These are phyloP conservation scores for Trichoderma polysporum DNA, from an alignment of 2,329 filamentous ascomycete genomes.

Conservation along the genomic window DNA sequence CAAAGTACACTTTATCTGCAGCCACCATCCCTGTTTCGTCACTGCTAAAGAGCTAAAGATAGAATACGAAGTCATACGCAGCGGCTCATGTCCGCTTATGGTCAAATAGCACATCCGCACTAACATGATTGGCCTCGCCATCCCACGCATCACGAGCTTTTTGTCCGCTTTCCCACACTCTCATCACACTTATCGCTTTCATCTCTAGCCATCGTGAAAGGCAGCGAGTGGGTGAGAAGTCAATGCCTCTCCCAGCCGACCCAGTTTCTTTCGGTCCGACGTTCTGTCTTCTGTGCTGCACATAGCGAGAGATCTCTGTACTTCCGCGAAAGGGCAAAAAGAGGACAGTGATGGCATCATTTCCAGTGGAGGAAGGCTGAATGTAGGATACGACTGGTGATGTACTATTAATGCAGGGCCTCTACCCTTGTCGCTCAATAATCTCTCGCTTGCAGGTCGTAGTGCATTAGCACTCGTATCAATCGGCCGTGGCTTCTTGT, in stretches of 20 bases:
- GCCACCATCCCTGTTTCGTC: background rate
- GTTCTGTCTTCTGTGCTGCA: background rate
- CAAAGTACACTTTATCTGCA: background rate
- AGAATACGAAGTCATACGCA: slow-evolving; percentile 13
- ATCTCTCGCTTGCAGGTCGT: background rate
- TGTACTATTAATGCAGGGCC: background rate
- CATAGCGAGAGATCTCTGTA: background rate
- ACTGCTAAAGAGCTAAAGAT: slow-evolving; percentile 18
- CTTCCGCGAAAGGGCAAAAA: background rate
- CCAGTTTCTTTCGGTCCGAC: background rate
- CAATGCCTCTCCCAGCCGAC: background rate
- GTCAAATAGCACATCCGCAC: background rate
- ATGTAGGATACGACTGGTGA: background rate
- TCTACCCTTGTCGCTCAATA: background rate
- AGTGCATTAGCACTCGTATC: background rate
- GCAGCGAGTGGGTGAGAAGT: background rate
- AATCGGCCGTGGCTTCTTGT: background rate
- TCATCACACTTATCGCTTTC: background rate
- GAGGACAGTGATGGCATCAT: background rate
- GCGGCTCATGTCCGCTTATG: background rate
- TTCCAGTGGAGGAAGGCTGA: background rate
- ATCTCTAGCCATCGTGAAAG: background rate
- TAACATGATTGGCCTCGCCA: background rate
- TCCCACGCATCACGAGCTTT: background rate
- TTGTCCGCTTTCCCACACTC: background rate